Evolutionary conservation across 2,329 filamentous ascomycete genomes (phyloP).

Genomic region (Botryosphaeria dothidea): DNA sequence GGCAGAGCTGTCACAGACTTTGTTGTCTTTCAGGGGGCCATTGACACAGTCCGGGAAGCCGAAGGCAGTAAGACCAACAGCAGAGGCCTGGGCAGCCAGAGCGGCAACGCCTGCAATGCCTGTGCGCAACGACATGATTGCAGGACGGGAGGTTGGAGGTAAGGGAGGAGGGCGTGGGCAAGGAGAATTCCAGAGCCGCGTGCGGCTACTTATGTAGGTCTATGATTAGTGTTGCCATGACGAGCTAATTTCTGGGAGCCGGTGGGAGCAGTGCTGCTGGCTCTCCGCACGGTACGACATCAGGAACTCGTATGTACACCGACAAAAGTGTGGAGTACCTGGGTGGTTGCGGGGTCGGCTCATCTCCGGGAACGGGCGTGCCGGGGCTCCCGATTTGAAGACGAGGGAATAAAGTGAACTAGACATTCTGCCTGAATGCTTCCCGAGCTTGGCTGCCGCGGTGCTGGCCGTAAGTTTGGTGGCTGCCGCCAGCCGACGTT

Average conservation of each 20-base stretch:
- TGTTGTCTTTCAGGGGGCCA: conserved; percentile 52
- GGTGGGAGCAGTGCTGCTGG: not conserved
- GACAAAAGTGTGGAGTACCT: not conserved
- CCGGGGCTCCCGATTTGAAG: too few species aligned
- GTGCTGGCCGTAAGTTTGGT: not conserved
- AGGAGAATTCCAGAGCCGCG: conserved; percentile 39
- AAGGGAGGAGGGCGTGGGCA: conserved; percentile 30
- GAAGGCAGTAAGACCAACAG: not conserved
- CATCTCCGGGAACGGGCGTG: not conserved
- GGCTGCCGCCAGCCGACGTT: not conserved
- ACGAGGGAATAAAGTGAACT: not conserved
- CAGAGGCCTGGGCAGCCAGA: conserved; percentile 1
- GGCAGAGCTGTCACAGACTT: conserved; percentile 52
- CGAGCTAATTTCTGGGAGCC: too few species aligned
- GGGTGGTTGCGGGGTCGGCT: conserved; percentile 5
- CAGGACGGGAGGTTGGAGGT: conserved; percentile 52
- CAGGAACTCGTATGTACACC: not conserved
- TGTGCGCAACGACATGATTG: conserved; percentile 6
- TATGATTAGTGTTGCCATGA: not conserved
- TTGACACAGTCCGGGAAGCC: conserved; percentile 54
- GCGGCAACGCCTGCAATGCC: not conserved
- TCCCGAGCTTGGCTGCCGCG: not conserved
- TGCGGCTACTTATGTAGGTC: not conserved
- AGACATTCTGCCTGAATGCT: conserved; percentile 10
- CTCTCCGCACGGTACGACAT: conserved; percentile 10